A percentile compares a stretch with the other conserved stretches of the same genome.
Evolutionary conservation across 331 rosid species (phyloP).

Genomic region (Malus hybrid): DNA sequence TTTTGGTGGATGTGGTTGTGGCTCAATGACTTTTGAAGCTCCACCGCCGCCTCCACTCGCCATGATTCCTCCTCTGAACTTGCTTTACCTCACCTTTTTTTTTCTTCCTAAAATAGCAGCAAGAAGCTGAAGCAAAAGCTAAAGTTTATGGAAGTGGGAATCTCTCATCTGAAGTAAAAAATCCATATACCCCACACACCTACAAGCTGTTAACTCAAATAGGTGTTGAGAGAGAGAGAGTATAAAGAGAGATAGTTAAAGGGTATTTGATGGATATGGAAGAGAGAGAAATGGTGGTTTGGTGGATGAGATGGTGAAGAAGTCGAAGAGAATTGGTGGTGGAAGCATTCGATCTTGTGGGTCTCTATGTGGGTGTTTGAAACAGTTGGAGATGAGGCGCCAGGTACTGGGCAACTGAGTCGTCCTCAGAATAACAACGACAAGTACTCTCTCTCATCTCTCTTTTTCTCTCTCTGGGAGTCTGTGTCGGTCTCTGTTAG

Average conservation of each 20-base stretch:
- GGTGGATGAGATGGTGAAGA: slow-evolving; percentile 2
- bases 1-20: slow-evolving; percentile 91
- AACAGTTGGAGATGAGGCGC: slow-evolving; percentile 21
- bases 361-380: neutral
- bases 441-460: slow-evolving; percentile 13
- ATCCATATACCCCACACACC: slow-evolving; percentile 33
- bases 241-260: neutral
- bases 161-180: slow-evolving; percentile 31
- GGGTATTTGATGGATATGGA: neutral
- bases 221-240: neutral
- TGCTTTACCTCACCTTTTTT: slow-evolving; percentile 25
- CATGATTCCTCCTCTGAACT: slow-evolving; percentile 36
- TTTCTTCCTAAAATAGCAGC: slow-evolving; percentile 17
- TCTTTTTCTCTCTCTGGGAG: neutral
- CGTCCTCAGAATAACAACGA: slow-evolving; percentile 24
- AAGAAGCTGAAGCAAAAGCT: slow-evolving; percentile 15
- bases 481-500: too few species aligned
- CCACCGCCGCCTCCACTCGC: slow-evolving; percentile 40
- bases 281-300: neutral
- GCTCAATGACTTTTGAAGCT: slow-evolving; percentile 73
- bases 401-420: slow-evolving; percentile 33
- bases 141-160: slow-evolving; percentile 26
- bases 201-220: slow-evolving; percentile 9
- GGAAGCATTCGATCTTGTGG: slow-evolving; percentile 29
- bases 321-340: slow-evolving; percentile 7